Base-by-base conservation (phyloP, 23 red algal genomes). In the Gracilaria vermiculophylla region DNA sequence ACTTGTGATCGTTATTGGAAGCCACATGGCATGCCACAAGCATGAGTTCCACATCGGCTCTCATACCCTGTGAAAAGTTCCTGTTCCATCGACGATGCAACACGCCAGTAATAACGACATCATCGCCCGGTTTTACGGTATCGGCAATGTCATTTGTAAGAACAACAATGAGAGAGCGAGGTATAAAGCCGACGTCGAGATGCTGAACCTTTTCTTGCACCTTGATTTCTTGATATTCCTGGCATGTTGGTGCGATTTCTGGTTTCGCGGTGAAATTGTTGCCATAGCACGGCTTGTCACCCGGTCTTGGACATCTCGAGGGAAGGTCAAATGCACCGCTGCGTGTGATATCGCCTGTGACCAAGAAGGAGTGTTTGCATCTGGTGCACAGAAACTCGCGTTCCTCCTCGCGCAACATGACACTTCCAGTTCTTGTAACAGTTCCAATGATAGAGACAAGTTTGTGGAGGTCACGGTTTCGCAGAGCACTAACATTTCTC, bases 141-240 rank as follows among this genome's bases (percentile, higher is more conserved):
- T 95, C 97, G 34, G 88, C 92, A 23, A 99, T 78, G 16, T 99
- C 97, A 71, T 99, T 89, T 36, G 92, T 91, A 28, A 99, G 92
- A 28, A 96, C 71, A 43, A 96, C 88, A 43, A 94, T 53, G 31
- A 98, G 78, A 15, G 95, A 98, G 16, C 95, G 90, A 21, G 95
- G 95, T 39, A 98, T 85, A 49, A 78, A 91, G 81, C 95, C 95
- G 32, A 98, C 69, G n/a, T 85, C 91, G 3, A 98, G 53, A 65
- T 87, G 75, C 76, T 98, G 90, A 50, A 98, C 75, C 41, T 90
- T 82, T 65, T 98, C 95, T 75, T 98, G 95, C 20, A 94, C 56
- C 78, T 94, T 93, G 44, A 98, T 92, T 58, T 98, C 95, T 80
- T 98, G 95, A 44, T 94, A 94, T 36, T 98, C 95, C 29, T 87